Base-by-base conservation (phyloP, 2,329 filamentous ascomycete genomes). In the Penicillium expansum region DNA sequence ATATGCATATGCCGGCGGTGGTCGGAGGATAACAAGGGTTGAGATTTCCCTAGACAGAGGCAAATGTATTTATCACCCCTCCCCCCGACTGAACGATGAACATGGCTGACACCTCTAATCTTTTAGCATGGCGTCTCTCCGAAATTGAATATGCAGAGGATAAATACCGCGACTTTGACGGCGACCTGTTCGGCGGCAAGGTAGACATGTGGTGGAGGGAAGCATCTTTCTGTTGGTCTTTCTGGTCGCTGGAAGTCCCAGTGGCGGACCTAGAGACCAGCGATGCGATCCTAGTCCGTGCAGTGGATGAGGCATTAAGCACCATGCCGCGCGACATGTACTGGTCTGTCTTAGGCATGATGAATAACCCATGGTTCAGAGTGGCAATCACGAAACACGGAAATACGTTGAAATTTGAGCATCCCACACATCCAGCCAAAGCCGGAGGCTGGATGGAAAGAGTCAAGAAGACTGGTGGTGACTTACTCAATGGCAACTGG, bases 321-420 rank as follows among this genome's bases (percentile, higher is more conserved):
- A 79, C 90, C 0, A 91, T 96, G 71, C 92, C 92, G 5, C 83
- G 90, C 59, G 92, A 97, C 67, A 94, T 96, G 90, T 96, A 96
- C 76, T 97, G 92, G 92, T 92, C 86, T 58, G 91, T 96, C 2
- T 77, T 96, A 38, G 92, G 92, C 0, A 97, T 97, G 92, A 96
- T 97, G 92, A 96, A 96, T 75, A 96, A 96, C 66, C 90, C 91
- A 0, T 97, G 92, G 92, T 97, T 89, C 72, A 83, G 92, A 5
- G 83, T 97, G 1, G 84, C 86, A 2, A 89, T 97, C 53, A 83
- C 85, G 51, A 86, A 86, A 55, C 86, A 92, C 58, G 80, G 79
- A 0, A 79, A 83, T 16, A 74, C 69, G 8, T 75, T 96, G 41
- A 81, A 84, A 6, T 97, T 97, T 64, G 92, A 96, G 71, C 92